Percentiles rank a stretch among this genome's conserved stretches.
These are phyloP conservation scores for Casuarina glauca DNA, from an alignment of 306 rosid genomes.

Conservation along the genomic window DNA sequence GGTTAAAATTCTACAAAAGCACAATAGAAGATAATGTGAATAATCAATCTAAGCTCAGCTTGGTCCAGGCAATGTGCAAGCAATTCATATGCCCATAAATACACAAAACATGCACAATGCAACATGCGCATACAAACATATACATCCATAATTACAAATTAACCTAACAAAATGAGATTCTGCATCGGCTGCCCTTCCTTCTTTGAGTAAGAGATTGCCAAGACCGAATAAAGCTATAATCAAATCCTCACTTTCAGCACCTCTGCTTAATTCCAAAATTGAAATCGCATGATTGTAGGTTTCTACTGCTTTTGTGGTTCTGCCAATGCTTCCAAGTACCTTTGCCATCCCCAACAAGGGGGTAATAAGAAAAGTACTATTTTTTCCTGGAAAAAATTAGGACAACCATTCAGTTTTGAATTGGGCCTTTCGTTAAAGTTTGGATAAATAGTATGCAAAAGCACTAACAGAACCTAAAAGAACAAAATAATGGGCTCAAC, in stretches of 20 bases:
- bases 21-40: conserved; percentile 23
- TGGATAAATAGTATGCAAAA: not conserved
- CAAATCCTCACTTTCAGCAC: conserved; percentile 68
- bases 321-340: conserved; percentile 58
- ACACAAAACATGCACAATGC: not conserved
- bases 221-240: conserved; percentile 76
- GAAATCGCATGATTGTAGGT: conserved; percentile 54
- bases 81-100: conserved; percentile 12
- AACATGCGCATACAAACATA: not conserved
- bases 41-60: conserved; percentile 2
- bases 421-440: not conserved
- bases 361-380: conserved; percentile 60
- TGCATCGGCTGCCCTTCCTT: conserved; percentile 66
- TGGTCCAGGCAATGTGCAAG: not conserved
- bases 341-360: conserved; percentile 83
- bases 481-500: not conserved
- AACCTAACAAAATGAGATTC: conserved; percentile 78
- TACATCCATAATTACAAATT: conserved; percentile 4
- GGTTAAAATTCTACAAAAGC: conserved; percentile 54
- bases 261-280: conserved; percentile 71
- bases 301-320: conserved; percentile 63
- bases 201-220: conserved; percentile 78
- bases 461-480: not conserved
- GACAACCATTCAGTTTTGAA: not conserved
- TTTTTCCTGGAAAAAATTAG: conserved; percentile 48